Evolutionary conservation across 495 filamentous ascomycete genomes (phyloP), one percentile per base, ranked within the genome.

Genomic region (Xylaria scruposa): DNA sequence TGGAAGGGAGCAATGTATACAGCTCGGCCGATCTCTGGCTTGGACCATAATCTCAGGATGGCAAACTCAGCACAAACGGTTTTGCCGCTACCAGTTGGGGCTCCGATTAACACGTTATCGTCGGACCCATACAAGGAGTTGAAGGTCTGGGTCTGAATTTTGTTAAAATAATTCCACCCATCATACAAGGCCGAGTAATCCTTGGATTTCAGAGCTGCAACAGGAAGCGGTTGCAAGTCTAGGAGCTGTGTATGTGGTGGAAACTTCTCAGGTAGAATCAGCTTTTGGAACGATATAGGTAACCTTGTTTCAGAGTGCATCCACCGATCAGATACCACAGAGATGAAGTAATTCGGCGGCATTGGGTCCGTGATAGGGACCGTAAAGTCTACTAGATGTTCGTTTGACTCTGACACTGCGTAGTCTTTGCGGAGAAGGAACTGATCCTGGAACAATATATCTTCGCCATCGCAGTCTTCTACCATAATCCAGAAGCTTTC

Each of bases 271-370:
- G 96, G 96, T 5, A 99, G 88, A 69, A 97, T 90, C 19, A 99
- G 84, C 78, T 97, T 97, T 77, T 95, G 92, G 84, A 99, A 98
- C 0, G 95, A 95, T 0, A 99, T 91, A 0, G 95, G 91, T 54
- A 99, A 84, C 77, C 95, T 97, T 8, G 94, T 97, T 82, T 98
- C 95, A 15, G 95, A 94, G 76, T 97, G 94, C 93, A 98, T 96
- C 96, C 96, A 99, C 68, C 97, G 87, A 75, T 99, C 96, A 3
- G 95, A 98, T 19, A 97, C 85, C 67, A 98, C 86, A 1, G 93
- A 94, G 77, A 99, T 94, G 83, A 99, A 99, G 82, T 98, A 98
- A 77, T 98, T 97, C 0, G 96, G 96, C 6, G 96, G 97, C 93
- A 98, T 97, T 1, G 96, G 96, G 76, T 99, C 96, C 2, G 94